Base-by-base conservation (phyloP, 2,329 filamentous ascomycete genomes). In the Dothideomycetidae sp. region DNA sequence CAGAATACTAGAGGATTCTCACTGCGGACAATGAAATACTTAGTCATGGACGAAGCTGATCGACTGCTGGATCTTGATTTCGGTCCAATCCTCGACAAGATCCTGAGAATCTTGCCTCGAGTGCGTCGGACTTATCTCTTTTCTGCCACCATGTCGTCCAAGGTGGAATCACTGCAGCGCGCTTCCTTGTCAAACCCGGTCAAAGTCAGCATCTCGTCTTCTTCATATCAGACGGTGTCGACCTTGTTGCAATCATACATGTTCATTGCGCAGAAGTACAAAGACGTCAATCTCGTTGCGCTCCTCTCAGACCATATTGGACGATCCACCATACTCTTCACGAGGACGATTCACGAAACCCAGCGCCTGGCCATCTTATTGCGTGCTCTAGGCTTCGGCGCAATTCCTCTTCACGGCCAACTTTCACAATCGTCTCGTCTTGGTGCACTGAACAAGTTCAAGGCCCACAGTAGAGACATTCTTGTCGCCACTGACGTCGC, bases 1-100 rank as follows among this genome's bases (percentile, higher is more conserved):
- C 85, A 96, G 56, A 93, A 93, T 60, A 98, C 90, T 2, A 94
- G 93, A 58, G 88, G 90, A 9, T 96, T 98, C 60, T 86, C 80
- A 2, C 63, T 96, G 33, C 73, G 80, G 18, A 70, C 71, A 3
- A 65, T 94, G 26, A 86, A 86, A 53, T 93, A 88, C 53, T 66
- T 96, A 3, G 86, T 94, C 44, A 85, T 96, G 73, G 88, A 94
- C 53, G 88, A 94, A 62, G 88, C 88, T 15, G 88, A 96, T 57
- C 70, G 86, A 41, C 68, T 96, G 7, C 71, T 96, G 2, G 90
- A 98, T 53, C 77, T 94, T 55, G 86, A 94, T 56, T 96, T 96
- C 48, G 86, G 86, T 0, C 83, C 85, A 2, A 80, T 86, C 14
- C 73, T 96, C 26, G 84, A 94, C 59, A 93, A 93, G 60, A 84